phyloP scores from a whole-genome alignment of 495 filamentous ascomycete species.

The Pyronema domesticum region DNA sequence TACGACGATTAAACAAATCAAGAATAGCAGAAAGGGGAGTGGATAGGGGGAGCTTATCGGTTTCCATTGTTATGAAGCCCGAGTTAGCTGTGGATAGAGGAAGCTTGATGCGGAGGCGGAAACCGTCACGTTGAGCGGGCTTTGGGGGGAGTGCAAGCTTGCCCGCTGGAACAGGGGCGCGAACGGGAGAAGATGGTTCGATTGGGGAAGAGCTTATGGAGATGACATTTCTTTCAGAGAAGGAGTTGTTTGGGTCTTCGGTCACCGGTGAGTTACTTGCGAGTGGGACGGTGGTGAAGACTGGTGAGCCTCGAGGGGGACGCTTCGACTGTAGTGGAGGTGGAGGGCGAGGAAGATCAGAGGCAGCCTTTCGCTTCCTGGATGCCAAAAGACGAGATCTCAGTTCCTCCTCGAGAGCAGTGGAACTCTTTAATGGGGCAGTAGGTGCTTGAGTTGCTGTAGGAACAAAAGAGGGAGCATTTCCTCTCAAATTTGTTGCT shows the following conservation, averaged over 20 bases:
- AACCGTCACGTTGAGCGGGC: slow-evolving; percentile 20
- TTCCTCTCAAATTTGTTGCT: slow-evolving; percentile 2
- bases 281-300: not conserved
- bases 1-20: slow-evolving; percentile 14
- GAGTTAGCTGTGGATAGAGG: slow-evolving; percentile 6
- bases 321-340: slow-evolving; percentile 5
- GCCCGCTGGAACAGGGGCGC: not conserved
- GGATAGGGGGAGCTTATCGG: slow-evolving; percentile 17
- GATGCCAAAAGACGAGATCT: slow-evolving; percentile 16
- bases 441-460: not conserved
- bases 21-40: slow-evolving; percentile 18
- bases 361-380: slow-evolving; percentile 14
- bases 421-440: slow-evolving; percentile 1
- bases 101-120: slow-evolving; percentile 15
- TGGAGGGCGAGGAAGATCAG: not conserved
- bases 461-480: not conserved
- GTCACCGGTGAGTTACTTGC: not conserved
- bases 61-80: slow-evolving; percentile 12
- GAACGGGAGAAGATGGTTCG: not conserved
- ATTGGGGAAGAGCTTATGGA: not conserved
- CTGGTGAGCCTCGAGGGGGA: slow-evolving; percentile 5
- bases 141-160: slow-evolving; percentile 15
- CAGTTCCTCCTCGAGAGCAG: slow-evolving; percentile 19
- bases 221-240: not conserved
- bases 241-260: not conserved